Conservation (phyloP, 2,329 filamentous ascomycete species). For the Teratosphaeria destructans region DNA sequence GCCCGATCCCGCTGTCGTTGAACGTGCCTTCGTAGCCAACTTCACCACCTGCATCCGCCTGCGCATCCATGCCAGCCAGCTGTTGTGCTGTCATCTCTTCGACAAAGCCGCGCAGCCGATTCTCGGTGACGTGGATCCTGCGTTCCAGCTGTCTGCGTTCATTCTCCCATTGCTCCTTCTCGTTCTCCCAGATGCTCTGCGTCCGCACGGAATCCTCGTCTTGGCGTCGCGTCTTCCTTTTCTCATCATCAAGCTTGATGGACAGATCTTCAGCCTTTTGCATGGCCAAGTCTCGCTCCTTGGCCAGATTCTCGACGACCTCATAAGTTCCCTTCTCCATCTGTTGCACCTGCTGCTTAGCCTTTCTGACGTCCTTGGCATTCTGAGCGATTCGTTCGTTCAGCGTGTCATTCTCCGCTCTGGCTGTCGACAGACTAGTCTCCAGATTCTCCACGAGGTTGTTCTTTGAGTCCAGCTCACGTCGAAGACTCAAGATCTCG, state of each 20-base stretch:
- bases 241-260: constrained; percentile 63
- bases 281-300: constrained; percentile 75
- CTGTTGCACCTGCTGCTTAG: constrained; percentile 76
- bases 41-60: constrained; percentile 21
- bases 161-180: constrained; percentile 75
- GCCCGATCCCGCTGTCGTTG: constrained; percentile 46
- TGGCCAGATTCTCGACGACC: constrained; percentile 70
- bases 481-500: constrained; percentile 76
- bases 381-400: constrained; percentile 51
- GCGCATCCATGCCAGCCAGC: constrained; percentile 29
- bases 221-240: constrained; percentile 66
- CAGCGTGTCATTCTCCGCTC: constrained; percentile 64
- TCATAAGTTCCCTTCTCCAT: constrained; percentile 82
- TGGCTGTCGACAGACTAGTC: constrained; percentile 56
- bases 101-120: constrained; percentile 68
- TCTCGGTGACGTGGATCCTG: constrained; percentile 82
- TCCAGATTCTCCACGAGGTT: constrained; percentile 81
- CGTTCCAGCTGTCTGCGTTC: constrained; percentile 75
- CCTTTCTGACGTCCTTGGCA: constrained; percentile 64
- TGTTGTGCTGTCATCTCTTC: constrained; percentile 74
- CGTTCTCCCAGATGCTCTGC: constrained; percentile 70
- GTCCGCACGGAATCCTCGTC: constrained; percentile 75
- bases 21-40: constrained; percentile 48
- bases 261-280: constrained; percentile 59
- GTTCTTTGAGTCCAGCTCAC: constrained; percentile 84